Evolutionary conservation across 495 filamentous ascomycete genomes (phyloP), one percentile per base, ranked within the genome.

Genomic region (Saxispiralis lemnorum): DNA sequence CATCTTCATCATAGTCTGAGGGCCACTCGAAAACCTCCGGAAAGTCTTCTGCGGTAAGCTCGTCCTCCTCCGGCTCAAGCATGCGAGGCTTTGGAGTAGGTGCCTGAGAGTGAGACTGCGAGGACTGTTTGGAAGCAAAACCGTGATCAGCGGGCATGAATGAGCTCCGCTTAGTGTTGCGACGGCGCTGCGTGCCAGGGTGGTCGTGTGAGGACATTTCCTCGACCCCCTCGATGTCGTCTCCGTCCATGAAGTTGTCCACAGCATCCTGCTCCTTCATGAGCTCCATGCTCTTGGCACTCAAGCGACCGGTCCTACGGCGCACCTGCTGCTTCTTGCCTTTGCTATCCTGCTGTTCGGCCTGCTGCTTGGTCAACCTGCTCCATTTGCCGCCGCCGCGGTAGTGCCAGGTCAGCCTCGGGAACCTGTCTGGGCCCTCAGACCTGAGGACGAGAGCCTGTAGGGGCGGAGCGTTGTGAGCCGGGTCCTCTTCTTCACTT

Each of bases 381-480:
- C 46, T 21, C 50, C 50, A 53, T 32, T 53, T 53, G 16, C 50
- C 50, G 35, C 50, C 50, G 7, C 50, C 50, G 12, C 45, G 41
- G 21, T 53, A 53, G 21, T 45, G 20, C 46, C 46, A 53, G 16
- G 18, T 30, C 10, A 46, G 14, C 6, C 16, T 13, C 2, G 50
- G 50, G 24, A 32, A 53, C 38, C 34, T 36, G 1, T 53, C 50
- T 14, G 44, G 44, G 2, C 44, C 42, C 13, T 53, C 46, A 13
- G 24, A 21, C 20, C 24, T 41, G 6, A 18, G 13, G 7, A 53
- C 13, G 1, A 53, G 39, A 11, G 45, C 46, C 33, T 41, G 38
- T 4, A 42, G 2, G 1, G 12, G 6, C 11, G 49, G 49, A 11
- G 15, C 15, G 2, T 30, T 28, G 11, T 38, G 32, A n/a, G 7